Evolutionary conservation across 306 rosid species (phyloP).

Genomic region (Delonix regia): DNA sequence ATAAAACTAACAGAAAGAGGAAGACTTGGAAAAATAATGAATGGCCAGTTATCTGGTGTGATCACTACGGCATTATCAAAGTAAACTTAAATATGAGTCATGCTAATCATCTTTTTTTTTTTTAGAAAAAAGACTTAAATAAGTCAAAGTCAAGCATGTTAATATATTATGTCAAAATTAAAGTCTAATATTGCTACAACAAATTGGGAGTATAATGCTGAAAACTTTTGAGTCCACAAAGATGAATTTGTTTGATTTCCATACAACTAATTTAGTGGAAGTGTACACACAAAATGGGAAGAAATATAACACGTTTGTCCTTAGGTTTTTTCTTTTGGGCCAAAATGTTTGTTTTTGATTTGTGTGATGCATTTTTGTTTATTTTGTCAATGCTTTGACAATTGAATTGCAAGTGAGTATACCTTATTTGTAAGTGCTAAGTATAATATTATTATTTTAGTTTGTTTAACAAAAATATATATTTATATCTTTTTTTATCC

Average conservation of each 20-base stretch:
- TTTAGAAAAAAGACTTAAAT: no score
- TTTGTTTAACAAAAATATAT: no score
- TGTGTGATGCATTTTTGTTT: no score
- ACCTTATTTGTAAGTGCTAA: no score
- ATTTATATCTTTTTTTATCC: no score
- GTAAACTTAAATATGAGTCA: not conserved
- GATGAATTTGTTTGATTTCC: not conserved
- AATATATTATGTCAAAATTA: not conserved
- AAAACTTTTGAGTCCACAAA: not conserved
- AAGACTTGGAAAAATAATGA: not conserved
- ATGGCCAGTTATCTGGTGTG: not conserved
- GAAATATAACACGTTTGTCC: no score
- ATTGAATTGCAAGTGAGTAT: no score
- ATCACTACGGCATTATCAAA: not conserved
- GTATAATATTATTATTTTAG: no score
- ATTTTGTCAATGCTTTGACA: no score
- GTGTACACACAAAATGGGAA: not conserved
- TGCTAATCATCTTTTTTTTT: no score
- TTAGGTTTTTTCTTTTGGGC: no score
- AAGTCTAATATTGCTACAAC: not conserved
- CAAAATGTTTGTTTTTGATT: no score
- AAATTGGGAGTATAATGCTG: not conserved
- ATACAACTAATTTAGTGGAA: not conserved
- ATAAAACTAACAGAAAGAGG: not conserved
- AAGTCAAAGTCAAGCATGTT: not conserved